Base-by-base conservation (phyloP, 495 filamentous ascomycete species). In the Usnea hakonensis region DNA sequence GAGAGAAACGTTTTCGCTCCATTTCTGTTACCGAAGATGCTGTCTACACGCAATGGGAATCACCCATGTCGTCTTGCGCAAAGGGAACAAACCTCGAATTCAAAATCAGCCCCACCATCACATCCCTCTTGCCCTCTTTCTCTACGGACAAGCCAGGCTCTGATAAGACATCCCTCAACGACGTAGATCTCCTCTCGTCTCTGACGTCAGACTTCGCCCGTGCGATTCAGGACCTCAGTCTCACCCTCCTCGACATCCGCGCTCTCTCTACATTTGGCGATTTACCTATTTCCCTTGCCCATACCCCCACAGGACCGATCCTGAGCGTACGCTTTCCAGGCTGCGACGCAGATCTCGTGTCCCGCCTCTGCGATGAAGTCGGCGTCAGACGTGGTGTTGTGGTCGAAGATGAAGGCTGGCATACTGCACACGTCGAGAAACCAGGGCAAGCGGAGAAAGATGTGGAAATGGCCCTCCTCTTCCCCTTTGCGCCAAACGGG, bases 151-250 rank as follows among this genome's bases (percentile, higher is more conserved):
- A 76, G 17, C 67, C 72, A 56, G 62, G 73, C 64, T 44, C 58
- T 41, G 65, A 70, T 61, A 10, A 77, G 70, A 46, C 37, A 8
- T 85, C 84, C 9, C 81, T 97, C 62, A 87, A 90, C 73, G 83
- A 86, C 33, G 83, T 88, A 13, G 89, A 88, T 44, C 85, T 98
- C 68, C 79, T 96, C 65, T 89, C 95, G 58, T 73, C 87, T 17
- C 84, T 98, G 13, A 91, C 89, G 46, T 84, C 85, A 23, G 94
- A 98, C 74, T 97, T 98, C 72, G 88, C 90, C 0, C 86, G 90
- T 21, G 86, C 91, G 11, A 74, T 97, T 30, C 88, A 91, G 71
- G 91, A 96, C 62, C 79, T 97, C 37, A 84, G 89, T 7, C 82
- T 84, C 30, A 79, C 91, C 6, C 81, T 95, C 66, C 86, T 85